Base-by-base conservation (phyloP, 2,329 filamentous ascomycete genomes). In the Aspergillus alliaceus region DNA sequence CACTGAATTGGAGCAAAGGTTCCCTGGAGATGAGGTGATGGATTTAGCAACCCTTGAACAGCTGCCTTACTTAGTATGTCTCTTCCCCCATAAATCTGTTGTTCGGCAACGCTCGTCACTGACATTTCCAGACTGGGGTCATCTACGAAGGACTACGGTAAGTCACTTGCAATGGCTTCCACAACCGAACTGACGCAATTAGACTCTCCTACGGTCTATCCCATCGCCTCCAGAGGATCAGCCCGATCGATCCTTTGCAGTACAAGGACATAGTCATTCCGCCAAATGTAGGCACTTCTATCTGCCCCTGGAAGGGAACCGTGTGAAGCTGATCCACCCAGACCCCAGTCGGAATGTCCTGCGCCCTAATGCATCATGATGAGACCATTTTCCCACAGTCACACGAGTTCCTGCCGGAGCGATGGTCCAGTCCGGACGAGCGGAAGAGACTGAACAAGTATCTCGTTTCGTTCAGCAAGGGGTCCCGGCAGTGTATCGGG, bases 401-500 rank as follows among this genome's bases (percentile, higher is more conserved):
- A 0, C 54, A 69, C 7, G 53, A 50, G 1, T 78, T 76, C 64
- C 60, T 64, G 5, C 75, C 75, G 2, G 75, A 77, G 18, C 64
- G 75, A 54, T 78, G 74, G 71, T 63, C 74, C 14, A 61, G 70
- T 42, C 58, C 66, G 9, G 61, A 66, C 3, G 62, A 69, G 22
- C 70, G 72, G 4, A 64, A 72, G 20, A 66, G 69, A 1, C 63
- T 76, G 9, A 65, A 74, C 24, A 69, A 66, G 25, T 76, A 74
- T 52, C 57, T 78, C 27, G 68, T 78, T 7, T 58, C 71, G 0
- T 79, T 79, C 53, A 69, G 68, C 32, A 72, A 69, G 35, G 79
- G 79, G 0, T 75, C 70, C 3, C 67, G 79, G 22, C 75, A 75
- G 64, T 83, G 80, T 58, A 68, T 79, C 12, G 80, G 80, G 15